Percentiles rank a stretch among this genome's conserved stretches.
Evolutionary conservation across 768 basidiomycete species (phyloP).

Genomic region (Lentinula aciculospora): DNA sequence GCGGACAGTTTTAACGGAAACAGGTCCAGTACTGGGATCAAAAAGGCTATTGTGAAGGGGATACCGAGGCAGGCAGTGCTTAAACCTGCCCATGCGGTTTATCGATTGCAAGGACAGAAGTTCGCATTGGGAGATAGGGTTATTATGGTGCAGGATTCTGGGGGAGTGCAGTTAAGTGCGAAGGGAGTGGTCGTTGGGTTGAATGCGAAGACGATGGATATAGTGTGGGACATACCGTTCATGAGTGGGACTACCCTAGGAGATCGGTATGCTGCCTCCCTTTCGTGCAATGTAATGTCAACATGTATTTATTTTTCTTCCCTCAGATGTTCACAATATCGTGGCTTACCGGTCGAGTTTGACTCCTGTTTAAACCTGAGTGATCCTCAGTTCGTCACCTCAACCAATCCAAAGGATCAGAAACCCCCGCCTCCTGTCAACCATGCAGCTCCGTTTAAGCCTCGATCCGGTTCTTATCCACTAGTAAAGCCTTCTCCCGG

Average conservation of each 20-base stretch:
- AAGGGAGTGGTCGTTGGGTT: slow-evolving; percentile 95
- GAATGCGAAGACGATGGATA: slow-evolving; percentile 83
- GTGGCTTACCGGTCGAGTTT: slow-evolving; percentile 85
- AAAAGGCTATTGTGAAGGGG: slow-evolving; percentile 88
- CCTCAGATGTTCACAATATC: slow-evolving; percentile 84
- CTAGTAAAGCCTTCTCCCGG: slow-evolving; percentile 49
- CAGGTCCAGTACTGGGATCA: slow-evolving; percentile 62
- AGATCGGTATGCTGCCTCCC: slow-evolving; percentile 53
- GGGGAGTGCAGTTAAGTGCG: slow-evolving; percentile 82
- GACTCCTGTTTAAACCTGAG: slow-evolving; percentile 87
- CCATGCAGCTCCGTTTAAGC: slow-evolving; percentile 48
- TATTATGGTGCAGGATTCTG: slow-evolving; percentile 93
- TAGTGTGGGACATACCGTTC: slow-evolving; percentile 94
- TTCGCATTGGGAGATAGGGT: slow-evolving; percentile 92
- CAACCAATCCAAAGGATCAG: slow-evolving; percentile 55
- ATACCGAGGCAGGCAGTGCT: slow-evolving; percentile 91
- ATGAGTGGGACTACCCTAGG: slow-evolving; percentile 87
- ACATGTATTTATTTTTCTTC: slow-evolving; percentile 11
- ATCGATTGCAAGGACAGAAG: slow-evolving; percentile 82
- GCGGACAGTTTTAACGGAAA: slow-evolving; percentile 62
- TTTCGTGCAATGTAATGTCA: too few species aligned
- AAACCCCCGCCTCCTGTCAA: slow-evolving; percentile 38
- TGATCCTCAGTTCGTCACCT: slow-evolving; percentile 77
- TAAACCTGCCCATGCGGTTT: slow-evolving; percentile 86
- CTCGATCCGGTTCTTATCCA: slow-evolving; percentile 63